Conservation (phyloP, 805 yeast genomes). For the Yarrowia divulgata region DNA sequence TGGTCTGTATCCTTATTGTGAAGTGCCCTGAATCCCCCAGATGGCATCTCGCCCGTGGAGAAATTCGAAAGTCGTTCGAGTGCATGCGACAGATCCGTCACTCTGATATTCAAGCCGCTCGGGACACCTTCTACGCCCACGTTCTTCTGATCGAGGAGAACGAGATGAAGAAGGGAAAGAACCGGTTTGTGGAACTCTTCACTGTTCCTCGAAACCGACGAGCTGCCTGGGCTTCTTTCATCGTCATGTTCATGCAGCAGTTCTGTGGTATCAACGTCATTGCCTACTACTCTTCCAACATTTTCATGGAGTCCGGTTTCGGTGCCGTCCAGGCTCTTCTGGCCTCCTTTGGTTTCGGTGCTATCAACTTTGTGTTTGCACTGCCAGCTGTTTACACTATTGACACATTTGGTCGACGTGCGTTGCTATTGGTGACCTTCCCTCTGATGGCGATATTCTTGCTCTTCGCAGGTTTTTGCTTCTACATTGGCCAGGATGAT, state of each 20-base stretch:
- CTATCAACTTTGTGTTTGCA: slow-evolving; percentile 82
- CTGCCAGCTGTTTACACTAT: slow-evolving; percentile 82
- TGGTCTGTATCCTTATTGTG: slow-evolving; percentile 60
- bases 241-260: slow-evolving; percentile 89
- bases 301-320: slow-evolving; percentile 73
- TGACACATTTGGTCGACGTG: slow-evolving; percentile 77
- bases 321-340: slow-evolving; percentile 66
- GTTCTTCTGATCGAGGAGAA: slow-evolving; percentile 58
- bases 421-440: slow-evolving; percentile 62
- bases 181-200: slow-evolving; percentile 55
- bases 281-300: slow-evolving; percentile 84
- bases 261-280: slow-evolving; percentile 90
- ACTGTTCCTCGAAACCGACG: slow-evolving; percentile 81
- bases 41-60: slow-evolving; percentile 65
- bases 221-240: slow-evolving; percentile 79
- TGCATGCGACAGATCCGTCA: slow-evolving; percentile 58
- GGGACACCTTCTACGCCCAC: slow-evolving; percentile 67
- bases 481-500: slow-evolving; percentile 63
- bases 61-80: slow-evolving; percentile 58
- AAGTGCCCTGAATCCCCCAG: slow-evolving; percentile 75
- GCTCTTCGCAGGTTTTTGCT: slow-evolving; percentile 65
- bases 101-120: slow-evolving; percentile 63
- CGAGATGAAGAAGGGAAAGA: slow-evolving; percentile 51
- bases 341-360: slow-evolving; percentile 89
- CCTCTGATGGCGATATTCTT: slow-evolving; percentile 66